Evolutionary conservation across 1,284 basidiomycete species (phyloP).

Genomic region (Ceratobasidium theobromae): DNA sequence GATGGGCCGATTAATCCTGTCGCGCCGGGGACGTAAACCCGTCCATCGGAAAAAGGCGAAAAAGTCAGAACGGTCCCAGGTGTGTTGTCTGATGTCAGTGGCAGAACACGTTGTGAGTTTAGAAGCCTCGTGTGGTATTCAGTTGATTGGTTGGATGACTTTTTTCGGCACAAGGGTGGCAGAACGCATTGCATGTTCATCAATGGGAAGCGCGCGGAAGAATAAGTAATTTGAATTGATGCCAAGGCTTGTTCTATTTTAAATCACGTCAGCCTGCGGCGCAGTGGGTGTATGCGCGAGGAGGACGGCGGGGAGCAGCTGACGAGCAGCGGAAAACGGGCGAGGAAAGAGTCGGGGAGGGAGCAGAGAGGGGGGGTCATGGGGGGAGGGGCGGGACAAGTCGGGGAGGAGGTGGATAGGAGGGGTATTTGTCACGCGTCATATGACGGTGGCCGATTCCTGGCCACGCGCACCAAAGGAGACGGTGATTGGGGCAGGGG

Average conservation of each 20-base stretch:
- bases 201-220: neutral
- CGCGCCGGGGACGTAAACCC: too few species aligned
- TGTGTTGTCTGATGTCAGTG: too few species aligned
- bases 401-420: neutral
- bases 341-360: too few species aligned
- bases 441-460: neutral
- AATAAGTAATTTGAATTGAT: slow-evolving; percentile 8
- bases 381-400: neutral
- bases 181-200: slow-evolving; percentile 12
- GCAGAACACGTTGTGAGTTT: too few species aligned
- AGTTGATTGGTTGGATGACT: neutral
- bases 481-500: neutral
- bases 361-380: neutral
- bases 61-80: too few species aligned
- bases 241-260: slow-evolving; percentile 20
- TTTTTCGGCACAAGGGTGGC: neutral
- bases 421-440: neutral
- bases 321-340: too few species aligned
- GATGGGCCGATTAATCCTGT: too few species aligned
- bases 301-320: too few species aligned
- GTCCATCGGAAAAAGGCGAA: too few species aligned
- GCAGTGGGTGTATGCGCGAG: too few species aligned
- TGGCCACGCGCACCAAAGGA: neutral
- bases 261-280: neutral
- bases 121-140: too few species aligned